phyloP scores from a whole-genome alignment of 495 filamentous ascomycete genomes.

The Penicillium tannophilum region DNA sequence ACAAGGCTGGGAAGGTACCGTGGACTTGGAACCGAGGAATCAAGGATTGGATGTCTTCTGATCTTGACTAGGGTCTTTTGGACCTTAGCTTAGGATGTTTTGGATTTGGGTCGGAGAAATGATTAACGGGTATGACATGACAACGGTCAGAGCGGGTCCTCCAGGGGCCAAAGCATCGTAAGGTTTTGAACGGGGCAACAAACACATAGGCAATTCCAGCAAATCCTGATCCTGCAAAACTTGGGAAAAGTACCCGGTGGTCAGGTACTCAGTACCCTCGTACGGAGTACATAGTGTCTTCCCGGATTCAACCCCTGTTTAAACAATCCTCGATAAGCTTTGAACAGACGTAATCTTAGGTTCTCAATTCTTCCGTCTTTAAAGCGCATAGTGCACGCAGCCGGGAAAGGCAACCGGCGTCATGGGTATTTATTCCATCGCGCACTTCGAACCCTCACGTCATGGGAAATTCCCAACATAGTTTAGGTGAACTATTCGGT shows the following conservation, averaged over 20 bases:
- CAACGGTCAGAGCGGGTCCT: conserved; percentile 10
- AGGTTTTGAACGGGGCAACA: conserved; percentile 1
- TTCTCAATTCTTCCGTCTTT: not conserved
- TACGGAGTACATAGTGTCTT: not conserved
- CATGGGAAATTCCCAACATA: not conserved
- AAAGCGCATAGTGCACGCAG: conserved; percentile 19
- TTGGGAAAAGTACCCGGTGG: not conserved
- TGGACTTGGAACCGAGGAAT: conserved; percentile 11
- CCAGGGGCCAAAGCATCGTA: conserved; percentile 11
- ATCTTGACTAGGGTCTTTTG: not conserved
- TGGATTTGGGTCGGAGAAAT: conserved; percentile 1
- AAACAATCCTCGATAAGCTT: not conserved
- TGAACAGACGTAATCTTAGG: not conserved
- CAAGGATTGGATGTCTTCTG: not conserved
- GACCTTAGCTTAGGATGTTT: no score
- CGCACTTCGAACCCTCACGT: conserved; percentile 9
- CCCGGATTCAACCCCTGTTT: not conserved
- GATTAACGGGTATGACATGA: conserved; percentile 10
- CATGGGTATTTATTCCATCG: not conserved
- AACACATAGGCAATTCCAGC: not conserved
- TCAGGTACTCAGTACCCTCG: no score
- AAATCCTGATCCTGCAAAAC: not conserved
- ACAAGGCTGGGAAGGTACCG: conserved; percentile 16
- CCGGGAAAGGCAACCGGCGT: conserved; percentile 30
- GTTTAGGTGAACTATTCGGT: not conserved